These are phyloP conservation scores for Rhazya stricta DNA, from an alignment of 257 asterid genomes.

Conservation along the genomic window DNA sequence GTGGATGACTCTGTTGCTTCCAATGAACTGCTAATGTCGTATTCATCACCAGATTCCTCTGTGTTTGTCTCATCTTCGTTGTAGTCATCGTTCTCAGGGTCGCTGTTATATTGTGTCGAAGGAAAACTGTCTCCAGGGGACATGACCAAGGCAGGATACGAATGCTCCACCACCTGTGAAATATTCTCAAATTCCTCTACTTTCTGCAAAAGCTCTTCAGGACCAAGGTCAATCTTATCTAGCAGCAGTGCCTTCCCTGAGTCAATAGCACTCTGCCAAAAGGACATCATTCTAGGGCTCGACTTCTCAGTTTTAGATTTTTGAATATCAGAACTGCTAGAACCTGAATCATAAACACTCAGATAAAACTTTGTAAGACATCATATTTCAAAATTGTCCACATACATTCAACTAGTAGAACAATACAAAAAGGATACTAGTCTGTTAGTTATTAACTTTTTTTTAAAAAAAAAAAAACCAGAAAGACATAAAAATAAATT, in stretches of 20 bases:
- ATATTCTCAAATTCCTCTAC: constrained; percentile 69
- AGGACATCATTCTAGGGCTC: constrained; percentile 71
- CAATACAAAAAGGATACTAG: neutral
- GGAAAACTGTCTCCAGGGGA: constrained; percentile 20
- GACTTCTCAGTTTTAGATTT: constrained; percentile 27
- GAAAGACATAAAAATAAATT: neutral
- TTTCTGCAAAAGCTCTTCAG: constrained; percentile 64
- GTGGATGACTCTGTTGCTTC: constrained; percentile 38
- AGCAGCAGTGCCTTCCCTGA: constrained; percentile 73
- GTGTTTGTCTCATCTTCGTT: constrained; percentile 27
- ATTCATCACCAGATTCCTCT: constrained; percentile 25
- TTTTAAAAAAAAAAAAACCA: too few species aligned
- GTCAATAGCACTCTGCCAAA: constrained; percentile 67
- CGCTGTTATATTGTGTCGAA: constrained; percentile 11
- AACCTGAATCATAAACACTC: constrained; percentile 15
- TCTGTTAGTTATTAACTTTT: neutral
- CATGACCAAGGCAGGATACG: constrained; percentile 60
- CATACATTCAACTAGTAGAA: neutral
- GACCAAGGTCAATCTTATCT: constrained; percentile 47
- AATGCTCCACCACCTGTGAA: constrained; percentile 63
- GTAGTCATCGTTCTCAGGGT: constrained; percentile 18
- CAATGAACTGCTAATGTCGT: constrained; percentile 31
- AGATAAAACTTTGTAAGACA: neutral
- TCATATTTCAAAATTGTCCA: neutral
- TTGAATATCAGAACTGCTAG: constrained; percentile 5